A percentile compares a stretch with the other conserved stretches of the same genome.
Evolutionary conservation across 306 rosid species (phyloP).

Genomic region (Castanospermum australe): DNA sequence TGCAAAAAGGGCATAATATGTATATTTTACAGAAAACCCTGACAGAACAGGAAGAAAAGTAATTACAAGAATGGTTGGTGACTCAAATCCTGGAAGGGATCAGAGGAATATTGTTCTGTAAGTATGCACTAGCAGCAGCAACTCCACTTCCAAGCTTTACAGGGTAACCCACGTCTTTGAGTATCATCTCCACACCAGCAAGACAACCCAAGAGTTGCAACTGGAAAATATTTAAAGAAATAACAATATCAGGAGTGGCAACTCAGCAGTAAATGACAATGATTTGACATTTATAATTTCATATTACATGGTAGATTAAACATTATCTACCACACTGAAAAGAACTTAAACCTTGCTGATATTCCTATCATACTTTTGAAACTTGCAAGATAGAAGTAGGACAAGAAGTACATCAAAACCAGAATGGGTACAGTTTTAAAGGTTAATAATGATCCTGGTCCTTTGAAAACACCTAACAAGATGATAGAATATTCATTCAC

Average conservation of each 20-base stretch:
- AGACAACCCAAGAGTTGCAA: conserved; percentile 95
- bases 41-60: conserved; percentile 16
- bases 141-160: conserved; percentile 96
- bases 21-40: conserved; percentile 50
- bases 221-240: conserved; percentile 45
- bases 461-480: too few relatives aligned
- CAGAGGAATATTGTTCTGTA: conserved; percentile 78
- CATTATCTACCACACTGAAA: not conserved
- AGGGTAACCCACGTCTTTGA: conserved; percentile 92
- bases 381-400: not conserved
- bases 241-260: not conserved
- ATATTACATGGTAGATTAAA: not conserved
- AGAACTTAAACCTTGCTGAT: not conserved
- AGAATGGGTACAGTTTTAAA: too few relatives aligned
- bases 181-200: conserved; percentile 99
- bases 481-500: too few relatives aligned
- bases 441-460: too few relatives aligned
- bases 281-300: not conserved
- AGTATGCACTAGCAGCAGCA: conserved; percentile 86
- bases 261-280: not conserved
- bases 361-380: not conserved
- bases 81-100: conserved; percentile 89
- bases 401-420: too few relatives aligned
- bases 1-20: conserved; percentile 32
- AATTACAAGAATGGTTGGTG: conserved; percentile 22